Evolutionary conservation across 257 asterid species (phyloP), one percentile per base, ranked within the genome.

Genomic region (Solanum acaule): DNA sequence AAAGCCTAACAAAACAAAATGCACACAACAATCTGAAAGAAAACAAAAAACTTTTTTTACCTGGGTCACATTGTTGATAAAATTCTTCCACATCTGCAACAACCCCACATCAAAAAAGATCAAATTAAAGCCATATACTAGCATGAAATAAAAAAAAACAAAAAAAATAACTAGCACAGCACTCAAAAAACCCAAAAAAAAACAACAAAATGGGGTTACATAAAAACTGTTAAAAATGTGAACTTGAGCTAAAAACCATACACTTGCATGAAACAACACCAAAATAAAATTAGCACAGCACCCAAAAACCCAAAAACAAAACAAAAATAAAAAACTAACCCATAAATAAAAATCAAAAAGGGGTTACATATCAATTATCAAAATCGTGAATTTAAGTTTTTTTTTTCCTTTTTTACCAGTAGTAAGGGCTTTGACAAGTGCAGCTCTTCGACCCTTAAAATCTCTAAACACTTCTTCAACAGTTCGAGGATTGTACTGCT

Each of bases 381-480:
- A 46, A 87, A 49, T 1, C 10, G 77, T 22, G 86, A 52, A 34
- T 76, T 29, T n/a, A n/a, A n/a, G n/a, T n/a, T n/a, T n/a, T n/a
- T n/a, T 65, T 16, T 73, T 34, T 16, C 9, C 3, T 13, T 31
- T 70, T 29, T 23, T 40, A 92, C 93, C 93, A 29, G 87, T 71
- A 18, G 92, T 92, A 85, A 92, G 93, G 27, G 93, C 93, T 86
- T 86, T 90, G 88, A 92, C 87, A 38, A 92, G 65, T 16, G 88
- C 93, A 81, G 89, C 91, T 72, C 92, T 91, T 16, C 93, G 93
- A 63, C 93, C 92, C 78, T 88, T 92, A 84, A 90, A 92, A 86
- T 92, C 93, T 16, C 87, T 61, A 89, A 92, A 92, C 5, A 92
- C 92, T 79, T 90, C 92, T 33, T 89, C 93, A 3, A 92, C 93